Evolutionary conservation across 1,139 yeast species (phyloP).

Genomic region (Candida tetrigidarum): DNA sequence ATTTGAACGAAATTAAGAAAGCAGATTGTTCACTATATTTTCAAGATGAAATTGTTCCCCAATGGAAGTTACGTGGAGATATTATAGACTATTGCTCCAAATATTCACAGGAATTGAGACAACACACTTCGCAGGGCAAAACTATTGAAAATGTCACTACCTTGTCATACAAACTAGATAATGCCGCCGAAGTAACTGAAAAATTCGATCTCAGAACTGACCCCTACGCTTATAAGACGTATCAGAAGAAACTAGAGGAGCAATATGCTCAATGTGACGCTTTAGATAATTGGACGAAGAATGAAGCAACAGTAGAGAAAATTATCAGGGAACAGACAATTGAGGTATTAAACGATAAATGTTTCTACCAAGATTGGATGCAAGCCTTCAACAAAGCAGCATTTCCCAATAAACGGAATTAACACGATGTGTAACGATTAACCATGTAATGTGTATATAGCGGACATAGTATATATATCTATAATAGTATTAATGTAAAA

Average conservation of each 20-base stretch:
- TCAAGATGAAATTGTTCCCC: constrained; percentile 32
- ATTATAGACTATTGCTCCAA: constrained; percentile 36
- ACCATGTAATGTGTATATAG: constrained; percentile 3
- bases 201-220: constrained; percentile 40
- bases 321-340: constrained; percentile 40
- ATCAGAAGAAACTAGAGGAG: constrained; percentile 24
- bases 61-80: constrained; percentile 39
- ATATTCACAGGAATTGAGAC: constrained; percentile 29
- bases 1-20: constrained; percentile 33
- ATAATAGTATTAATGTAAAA: neutral
- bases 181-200: constrained; percentile 11
- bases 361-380: constrained; percentile 43
- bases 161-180: constrained; percentile 8
- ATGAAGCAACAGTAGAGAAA: constrained; percentile 37
- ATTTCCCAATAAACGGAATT: neutral
- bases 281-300: constrained; percentile 42
- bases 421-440: neutral
- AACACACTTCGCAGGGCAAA: constrained; percentile 7
- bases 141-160: constrained; percentile 1
- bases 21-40: constrained; percentile 36
- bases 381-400: constrained; percentile 12
- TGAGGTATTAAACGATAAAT: constrained; percentile 38
- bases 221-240: constrained; percentile 42
- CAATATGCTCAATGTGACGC: constrained; percentile 31
- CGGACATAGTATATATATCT: constrained; percentile 2